Evolutionary conservation across 176 grass and related monocot genomes (phyloP).

Genomic region (Triticum urartu): DNA sequence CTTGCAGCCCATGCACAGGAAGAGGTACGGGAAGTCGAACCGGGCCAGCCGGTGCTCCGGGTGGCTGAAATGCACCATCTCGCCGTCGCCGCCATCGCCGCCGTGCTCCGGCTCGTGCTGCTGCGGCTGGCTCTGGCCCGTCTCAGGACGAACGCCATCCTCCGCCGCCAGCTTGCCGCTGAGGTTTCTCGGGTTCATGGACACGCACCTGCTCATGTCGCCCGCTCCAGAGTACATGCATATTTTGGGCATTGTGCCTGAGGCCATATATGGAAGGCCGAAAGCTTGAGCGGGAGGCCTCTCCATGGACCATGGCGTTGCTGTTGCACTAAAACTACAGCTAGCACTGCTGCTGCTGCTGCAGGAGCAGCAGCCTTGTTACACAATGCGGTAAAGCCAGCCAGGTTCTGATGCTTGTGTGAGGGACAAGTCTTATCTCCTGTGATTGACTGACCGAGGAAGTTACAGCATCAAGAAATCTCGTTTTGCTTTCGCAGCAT

Average conservation of each 20-base stretch:
- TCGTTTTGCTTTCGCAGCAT: constrained; percentile 15
- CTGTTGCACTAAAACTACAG: background rate
- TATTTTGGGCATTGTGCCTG: background rate
- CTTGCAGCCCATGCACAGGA: constrained; percentile 88
- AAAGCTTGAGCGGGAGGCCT: constrained; percentile 1
- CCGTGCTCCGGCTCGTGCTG: background rate
- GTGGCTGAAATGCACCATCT: constrained; percentile 78
- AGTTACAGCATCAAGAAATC: constrained; percentile 48
- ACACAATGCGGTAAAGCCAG: constrained; percentile 39
- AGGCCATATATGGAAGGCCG: background rate
- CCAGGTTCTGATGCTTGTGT: constrained; percentile 65
- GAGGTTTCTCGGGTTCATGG: constrained; percentile 40
- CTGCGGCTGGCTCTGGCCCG: background rate
- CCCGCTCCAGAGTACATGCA: background rate
- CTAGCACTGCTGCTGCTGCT: background rate
- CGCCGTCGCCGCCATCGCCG: background rate
- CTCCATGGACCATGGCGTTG: background rate
- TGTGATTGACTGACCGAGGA: constrained; percentile 7
- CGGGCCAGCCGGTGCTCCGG: constrained; percentile 65
- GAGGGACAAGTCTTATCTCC: constrained; percentile 40
- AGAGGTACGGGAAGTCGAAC: constrained; percentile 69
- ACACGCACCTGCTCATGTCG: constrained; percentile 48
- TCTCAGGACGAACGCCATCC: background rate
- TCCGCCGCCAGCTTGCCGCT: constrained; percentile 20
- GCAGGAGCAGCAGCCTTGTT: constrained; percentile 51